Conservation (phyloP, 2,329 filamentous ascomycete species). For the Fusarium falciforme region DNA sequence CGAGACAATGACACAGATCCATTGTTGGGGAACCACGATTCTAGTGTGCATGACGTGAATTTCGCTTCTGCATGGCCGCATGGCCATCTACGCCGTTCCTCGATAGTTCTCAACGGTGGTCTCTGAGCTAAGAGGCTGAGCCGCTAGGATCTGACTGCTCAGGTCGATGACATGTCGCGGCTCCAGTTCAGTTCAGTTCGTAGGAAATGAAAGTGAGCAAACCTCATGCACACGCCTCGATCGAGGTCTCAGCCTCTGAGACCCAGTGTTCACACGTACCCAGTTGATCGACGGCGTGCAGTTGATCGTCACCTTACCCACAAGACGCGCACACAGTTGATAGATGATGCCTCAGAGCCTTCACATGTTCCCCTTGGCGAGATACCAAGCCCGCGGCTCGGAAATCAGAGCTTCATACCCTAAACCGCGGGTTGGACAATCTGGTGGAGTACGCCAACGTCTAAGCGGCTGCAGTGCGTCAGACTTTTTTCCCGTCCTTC, state of each 20-base stretch:
- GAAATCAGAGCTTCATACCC: neutral
- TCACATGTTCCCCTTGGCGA: neutral
- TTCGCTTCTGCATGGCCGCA: constrained; percentile 33
- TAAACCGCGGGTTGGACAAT: neutral
- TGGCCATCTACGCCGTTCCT: constrained; percentile 7
- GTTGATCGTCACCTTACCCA: neutral
- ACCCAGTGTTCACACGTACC: neutral
- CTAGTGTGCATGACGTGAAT: constrained; percentile 26
- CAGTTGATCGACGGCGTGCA: neutral
- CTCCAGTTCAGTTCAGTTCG: neutral
- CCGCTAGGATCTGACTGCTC: constrained; percentile 11
- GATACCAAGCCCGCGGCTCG: neutral
- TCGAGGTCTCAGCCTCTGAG: neutral
- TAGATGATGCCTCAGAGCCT: neutral
- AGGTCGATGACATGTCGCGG: neutral
- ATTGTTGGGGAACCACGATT: constrained; percentile 4
- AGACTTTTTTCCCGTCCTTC: neutral
- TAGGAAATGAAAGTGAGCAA: neutral
- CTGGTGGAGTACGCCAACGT: neutral
- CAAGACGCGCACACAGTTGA: neutral
- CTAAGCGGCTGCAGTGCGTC: neutral
- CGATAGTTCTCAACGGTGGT: constrained; percentile 29
- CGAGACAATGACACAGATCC: neutral
- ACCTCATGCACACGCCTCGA: constrained; percentile 20
- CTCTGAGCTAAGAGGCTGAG: constrained; percentile 11